A percentile compares a stretch with the other conserved stretches of the same genome.
These are phyloP conservation scores for Penicillium turbatum DNA, from an alignment of 495 filamentous ascomycete genomes.

Conservation along the genomic window DNA sequence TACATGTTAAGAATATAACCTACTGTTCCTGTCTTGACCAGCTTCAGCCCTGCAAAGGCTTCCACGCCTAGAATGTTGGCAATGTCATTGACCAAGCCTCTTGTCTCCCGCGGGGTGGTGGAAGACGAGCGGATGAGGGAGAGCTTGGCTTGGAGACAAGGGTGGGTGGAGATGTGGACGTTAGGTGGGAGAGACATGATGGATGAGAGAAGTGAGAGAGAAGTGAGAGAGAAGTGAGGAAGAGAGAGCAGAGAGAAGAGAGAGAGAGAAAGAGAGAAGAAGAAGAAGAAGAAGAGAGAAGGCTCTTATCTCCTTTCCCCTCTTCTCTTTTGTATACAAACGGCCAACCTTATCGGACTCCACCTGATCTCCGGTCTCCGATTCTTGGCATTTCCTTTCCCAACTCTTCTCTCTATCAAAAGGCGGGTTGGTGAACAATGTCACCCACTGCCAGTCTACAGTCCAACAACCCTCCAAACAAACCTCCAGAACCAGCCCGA, in stretches of 20 bases:
- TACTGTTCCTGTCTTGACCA: conserved; percentile 38
- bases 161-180: conserved; percentile 80
- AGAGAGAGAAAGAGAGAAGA: conserved; percentile 8
- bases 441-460: neutral
- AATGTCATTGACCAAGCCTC: conserved; percentile 79
- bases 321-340: too few species aligned
- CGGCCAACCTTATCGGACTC: conserved; percentile 7
- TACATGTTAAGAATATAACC: neutral
- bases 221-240: neutral
- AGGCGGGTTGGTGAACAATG: neutral
- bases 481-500: conserved; percentile 5
- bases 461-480: conserved; percentile 11
- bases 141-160: conserved; percentile 83
- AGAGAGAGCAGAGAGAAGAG: neutral
- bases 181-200: conserved; percentile 33
- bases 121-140: conserved; percentile 74
- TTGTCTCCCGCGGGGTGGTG: conserved; percentile 71
- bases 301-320: conserved; percentile 2
- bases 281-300: conserved; percentile 5
- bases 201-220: neutral
- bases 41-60: conserved; percentile 66
- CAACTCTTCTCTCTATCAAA: neutral
- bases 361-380: conserved; percentile 8
- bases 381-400: neutral
- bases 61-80: conserved; percentile 76